phyloP scores from a whole-genome alignment of 2,329 filamentous ascomycete species.

The Aspergillus amoenus region DNA sequence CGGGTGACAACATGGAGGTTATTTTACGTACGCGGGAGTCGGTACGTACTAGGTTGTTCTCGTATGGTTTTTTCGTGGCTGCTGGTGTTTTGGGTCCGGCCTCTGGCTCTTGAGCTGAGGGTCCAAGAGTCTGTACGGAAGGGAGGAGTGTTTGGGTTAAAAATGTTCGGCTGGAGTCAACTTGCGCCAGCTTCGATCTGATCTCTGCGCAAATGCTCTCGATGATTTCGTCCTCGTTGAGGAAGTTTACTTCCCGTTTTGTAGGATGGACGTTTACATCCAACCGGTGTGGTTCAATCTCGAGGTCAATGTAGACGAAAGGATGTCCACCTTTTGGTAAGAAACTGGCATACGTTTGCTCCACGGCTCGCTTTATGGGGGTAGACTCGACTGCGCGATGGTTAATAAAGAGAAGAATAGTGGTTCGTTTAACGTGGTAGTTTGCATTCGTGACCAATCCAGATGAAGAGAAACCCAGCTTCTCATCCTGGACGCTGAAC shows the following conservation, averaged over 20 bases:
- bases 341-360: conserved; percentile 84
- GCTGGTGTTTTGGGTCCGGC: conserved; percentile 39
- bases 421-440: conserved; percentile 87
- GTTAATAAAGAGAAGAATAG: conserved; percentile 90
- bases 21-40: conserved; percentile 90
- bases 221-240: conserved; percentile 96
- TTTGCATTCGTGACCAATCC: conserved; percentile 91
- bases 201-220: conserved; percentile 81
- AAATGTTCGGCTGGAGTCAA: conserved; percentile 92
- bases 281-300: conserved; percentile 87
- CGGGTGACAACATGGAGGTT: conserved; percentile 84
- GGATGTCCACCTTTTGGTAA: conserved; percentile 92
- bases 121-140: conserved; percentile 54
- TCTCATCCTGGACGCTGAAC: conserved; percentile 68
- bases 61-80: conserved; percentile 60
- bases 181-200: conserved; percentile 72
- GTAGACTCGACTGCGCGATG: conserved; percentile 90
- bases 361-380: conserved; percentile 81
- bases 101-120: conserved; percentile 26
- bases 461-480: conserved; percentile 79
- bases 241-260: conserved; percentile 93
- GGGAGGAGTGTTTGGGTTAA: conserved; percentile 88
- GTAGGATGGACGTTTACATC: conserved; percentile 98
- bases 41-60: conserved; percentile 87
- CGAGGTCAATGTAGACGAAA: conserved; percentile 86